Percentiles rank a stretch among this genome's conserved stretches.
These are phyloP conservation scores for Paecilomyces fulvus DNA, from an alignment of 2,329 filamentous ascomycete genomes.

Conservation along the genomic window DNA sequence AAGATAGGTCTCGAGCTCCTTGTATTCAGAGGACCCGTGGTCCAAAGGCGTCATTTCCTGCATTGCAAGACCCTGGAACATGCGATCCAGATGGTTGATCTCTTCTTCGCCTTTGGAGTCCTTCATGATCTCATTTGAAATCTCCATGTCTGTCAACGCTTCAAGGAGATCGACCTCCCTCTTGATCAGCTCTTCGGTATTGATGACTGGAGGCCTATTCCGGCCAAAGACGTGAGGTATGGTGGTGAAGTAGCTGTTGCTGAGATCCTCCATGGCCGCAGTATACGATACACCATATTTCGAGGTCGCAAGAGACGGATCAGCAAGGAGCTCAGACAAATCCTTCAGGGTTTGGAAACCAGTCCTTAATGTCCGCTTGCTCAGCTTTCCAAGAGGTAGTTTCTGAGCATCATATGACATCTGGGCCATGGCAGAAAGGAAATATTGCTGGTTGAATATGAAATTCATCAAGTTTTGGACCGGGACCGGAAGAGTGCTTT, in stretches of 20 bases:
- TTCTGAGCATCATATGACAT: conserved; percentile 51
- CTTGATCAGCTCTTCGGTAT: conserved; percentile 51
- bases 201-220: conserved; percentile 61
- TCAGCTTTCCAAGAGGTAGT: conserved; percentile 74
- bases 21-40: conserved; percentile 52
- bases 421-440: conserved; percentile 46
- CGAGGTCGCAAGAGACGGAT: conserved; percentile 39
- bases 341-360: conserved; percentile 74
- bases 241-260: conserved; percentile 69
- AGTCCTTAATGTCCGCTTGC: conserved; percentile 64
- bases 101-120: conserved; percentile 44
- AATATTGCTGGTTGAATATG: conserved; percentile 73
- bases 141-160: conserved; percentile 76
- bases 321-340: conserved; percentile 57
- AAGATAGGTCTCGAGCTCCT: conserved; percentile 58
- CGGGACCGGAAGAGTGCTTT: conserved; percentile 51
- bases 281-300: conserved; percentile 33
- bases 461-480: conserved; percentile 65
- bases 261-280: conserved; percentile 52
- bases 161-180: conserved; percentile 72
- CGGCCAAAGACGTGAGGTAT: conserved; percentile 79
- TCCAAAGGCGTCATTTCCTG: conserved; percentile 68
- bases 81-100: conserved; percentile 61
- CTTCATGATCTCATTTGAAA: conserved; percentile 70
- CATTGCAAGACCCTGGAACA: conserved; percentile 63